Conservation (phyloP, 2,329 filamentous ascomycete genomes). For the Emergomyces pasteurianus region DNA sequence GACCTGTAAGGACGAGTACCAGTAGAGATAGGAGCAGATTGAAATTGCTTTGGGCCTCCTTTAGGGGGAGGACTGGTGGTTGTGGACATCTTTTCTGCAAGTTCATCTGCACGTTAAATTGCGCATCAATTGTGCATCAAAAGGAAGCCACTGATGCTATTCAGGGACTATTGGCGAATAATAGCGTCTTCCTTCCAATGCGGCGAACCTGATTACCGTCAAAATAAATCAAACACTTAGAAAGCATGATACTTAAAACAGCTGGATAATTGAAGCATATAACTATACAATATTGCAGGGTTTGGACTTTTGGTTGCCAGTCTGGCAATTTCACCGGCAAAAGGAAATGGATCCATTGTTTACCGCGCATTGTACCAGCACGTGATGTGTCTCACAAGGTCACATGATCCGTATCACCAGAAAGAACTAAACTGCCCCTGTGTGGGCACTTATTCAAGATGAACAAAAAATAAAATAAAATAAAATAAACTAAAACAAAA, state of each 20-base stretch:
- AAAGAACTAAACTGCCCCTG: no score
- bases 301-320: no score
- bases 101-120: not conserved
- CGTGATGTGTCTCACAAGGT: not conserved
- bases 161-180: not conserved
- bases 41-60: not conserved
- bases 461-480: no score
- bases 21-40: constrained; percentile 20
- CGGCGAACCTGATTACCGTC: not conserved
- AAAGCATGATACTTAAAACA: not conserved
- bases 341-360: not conserved
- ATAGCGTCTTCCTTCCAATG: not conserved
- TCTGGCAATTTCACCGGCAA: not conserved
- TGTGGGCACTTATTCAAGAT: no score
- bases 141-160: not conserved
- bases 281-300: not conserved
- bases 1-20: constrained; percentile 47
- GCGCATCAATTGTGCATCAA: not conserved
- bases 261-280: not conserved
- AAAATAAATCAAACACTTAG: not conserved
- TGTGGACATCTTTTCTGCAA: not conserved
- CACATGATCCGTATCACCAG: no score
- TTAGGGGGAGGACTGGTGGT: not conserved
- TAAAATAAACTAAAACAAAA: no score
- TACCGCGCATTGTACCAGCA: no score